These are phyloP conservation scores for Emergomyces africanus DNA, from an alignment of 2,329 filamentous ascomycete genomes.

Conservation along the genomic window DNA sequence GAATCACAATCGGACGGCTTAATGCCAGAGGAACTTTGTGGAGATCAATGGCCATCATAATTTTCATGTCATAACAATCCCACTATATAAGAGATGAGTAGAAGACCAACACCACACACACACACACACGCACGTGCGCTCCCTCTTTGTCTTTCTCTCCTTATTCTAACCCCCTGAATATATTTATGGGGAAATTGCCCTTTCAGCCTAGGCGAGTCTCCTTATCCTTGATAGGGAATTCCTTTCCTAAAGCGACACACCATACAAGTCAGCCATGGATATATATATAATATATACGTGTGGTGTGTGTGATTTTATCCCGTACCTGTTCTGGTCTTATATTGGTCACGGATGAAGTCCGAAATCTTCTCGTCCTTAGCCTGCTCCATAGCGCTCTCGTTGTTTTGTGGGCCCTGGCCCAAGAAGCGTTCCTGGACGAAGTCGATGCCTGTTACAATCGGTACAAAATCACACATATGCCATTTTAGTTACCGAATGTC, in stretches of 20 bases:
- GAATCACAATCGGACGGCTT: not conserved
- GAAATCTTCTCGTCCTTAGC: slow-evolving; percentile 51
- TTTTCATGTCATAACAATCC: not conserved
- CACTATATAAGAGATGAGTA: not conserved
- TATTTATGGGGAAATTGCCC: not conserved
- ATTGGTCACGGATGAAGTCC: slow-evolving; percentile 21
- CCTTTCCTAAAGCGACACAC: not conserved
- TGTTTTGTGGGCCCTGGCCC: slow-evolving; percentile 56
- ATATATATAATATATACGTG: not conserved
- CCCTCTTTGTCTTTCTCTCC: not conserved
- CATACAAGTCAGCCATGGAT: not conserved
- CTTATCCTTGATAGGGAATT: slow-evolving; percentile 1
- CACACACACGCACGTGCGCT: not conserved
- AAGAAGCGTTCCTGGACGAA: slow-evolving; percentile 64
- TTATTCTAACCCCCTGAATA: not conserved
- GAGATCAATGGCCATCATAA: not conserved
- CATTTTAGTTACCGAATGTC: not conserved
- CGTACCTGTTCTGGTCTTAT: slow-evolving; percentile 15
- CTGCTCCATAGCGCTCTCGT: slow-evolving; percentile 63
- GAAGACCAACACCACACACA: not conserved
- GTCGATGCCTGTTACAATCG: slow-evolving; percentile 50
- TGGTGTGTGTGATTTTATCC: not conserved
- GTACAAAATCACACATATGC: not conserved
- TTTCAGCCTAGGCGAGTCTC: not conserved
- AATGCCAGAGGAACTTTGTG: not conserved